Evolutionary conservation across 139 green algal genomes (phyloP).

Genomic region (Chlorella sp.): DNA sequence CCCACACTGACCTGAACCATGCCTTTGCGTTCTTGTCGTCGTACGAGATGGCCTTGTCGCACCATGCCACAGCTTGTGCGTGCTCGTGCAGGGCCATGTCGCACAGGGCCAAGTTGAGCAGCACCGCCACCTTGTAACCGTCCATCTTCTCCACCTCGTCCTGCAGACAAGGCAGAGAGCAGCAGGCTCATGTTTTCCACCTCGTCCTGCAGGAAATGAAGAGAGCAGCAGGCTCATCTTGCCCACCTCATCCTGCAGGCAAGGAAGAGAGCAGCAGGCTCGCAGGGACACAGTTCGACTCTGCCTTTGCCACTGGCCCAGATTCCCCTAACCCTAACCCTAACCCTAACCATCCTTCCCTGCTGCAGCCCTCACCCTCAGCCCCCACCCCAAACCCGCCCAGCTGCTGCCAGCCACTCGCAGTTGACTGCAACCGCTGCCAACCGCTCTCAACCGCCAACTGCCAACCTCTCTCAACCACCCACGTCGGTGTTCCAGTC

Average conservation of each 20-base stretch:
- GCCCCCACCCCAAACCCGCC: too few species aligned
- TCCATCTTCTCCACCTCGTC: conserved; percentile 16
- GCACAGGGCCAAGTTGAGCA: conserved; percentile 55
- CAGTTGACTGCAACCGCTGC: too few species aligned
- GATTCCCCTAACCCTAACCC: not conserved
- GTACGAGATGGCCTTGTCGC: conserved; percentile 8
- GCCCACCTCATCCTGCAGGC: not conserved
- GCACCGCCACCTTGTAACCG: conserved; percentile 25
- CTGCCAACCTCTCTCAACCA: too few species aligned
- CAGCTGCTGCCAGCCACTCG: too few species aligned
- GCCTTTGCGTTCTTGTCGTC: conserved; percentile 37
- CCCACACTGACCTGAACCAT: conserved; percentile 3
- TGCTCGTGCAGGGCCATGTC: conserved; percentile 33
- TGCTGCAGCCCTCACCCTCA: too few species aligned
- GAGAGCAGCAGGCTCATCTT: not conserved
- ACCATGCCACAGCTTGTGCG: conserved; percentile 32
- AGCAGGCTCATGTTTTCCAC: not conserved
- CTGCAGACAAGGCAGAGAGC: not conserved
- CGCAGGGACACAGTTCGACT: not conserved
- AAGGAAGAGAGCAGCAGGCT: not conserved
- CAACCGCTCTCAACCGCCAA: too few species aligned
- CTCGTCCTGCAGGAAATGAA: conserved; percentile 4
- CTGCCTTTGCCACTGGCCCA: not conserved
- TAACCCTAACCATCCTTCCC: too few species aligned
- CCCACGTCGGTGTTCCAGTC: conserved; percentile 48